Base-by-base conservation (phyloP, 2,329 filamentous ascomycete species). In the Lithohypha guttulata region DNA sequence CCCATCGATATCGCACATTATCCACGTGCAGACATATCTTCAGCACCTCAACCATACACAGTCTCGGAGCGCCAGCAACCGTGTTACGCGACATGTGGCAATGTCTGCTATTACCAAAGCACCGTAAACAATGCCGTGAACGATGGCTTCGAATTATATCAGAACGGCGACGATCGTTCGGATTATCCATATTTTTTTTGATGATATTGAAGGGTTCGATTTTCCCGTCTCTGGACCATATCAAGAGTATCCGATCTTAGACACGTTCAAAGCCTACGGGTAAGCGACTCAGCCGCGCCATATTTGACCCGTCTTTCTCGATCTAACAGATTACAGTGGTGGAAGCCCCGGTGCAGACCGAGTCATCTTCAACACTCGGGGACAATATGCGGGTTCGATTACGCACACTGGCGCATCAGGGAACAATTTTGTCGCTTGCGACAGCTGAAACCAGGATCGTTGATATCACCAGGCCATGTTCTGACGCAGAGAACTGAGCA, bases 381-480 rank as follows among this genome's bases (percentile, higher is more conserved):
- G 77, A 50, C 43, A 68, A 42, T 66, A 73, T 30, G 79, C 76
- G 10, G 79, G 77, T 25, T 63, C 71, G 19, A 80, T 84, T 46
- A 84, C 80, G 0, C 80, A 84, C 53, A 80, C 75, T 15, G 79
- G 79, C 19, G 79, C 79, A 13, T 73, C 68, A 35, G 76, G 76
- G 6, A 77, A 82, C 56, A 65, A 71, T 59, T 84, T 84, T 59
- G 75, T 83, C 41, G 70, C 65, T n/a, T 83, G 79, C 44, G 11
- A 15, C n/a, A n/a, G n/a, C n/a, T n/a, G n/a, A n/a, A n/a, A n/a
- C n/a, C n/a, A n/a, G n/a, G n/a, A n/a, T n/a, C n/a, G n/a, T n/a
- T n/a, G n/a, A n/a, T n/a, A n/a, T n/a, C n/a, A n/a, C n/a, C n/a
- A n/a, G n/a, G n/a, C n/a, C n/a, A n/a, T n/a, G n/a, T n/a, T n/a